These are phyloP conservation scores for Rhodofomes roseus DNA, from an alignment of 1,284 basidiomycete species.

Conservation along the genomic window DNA sequence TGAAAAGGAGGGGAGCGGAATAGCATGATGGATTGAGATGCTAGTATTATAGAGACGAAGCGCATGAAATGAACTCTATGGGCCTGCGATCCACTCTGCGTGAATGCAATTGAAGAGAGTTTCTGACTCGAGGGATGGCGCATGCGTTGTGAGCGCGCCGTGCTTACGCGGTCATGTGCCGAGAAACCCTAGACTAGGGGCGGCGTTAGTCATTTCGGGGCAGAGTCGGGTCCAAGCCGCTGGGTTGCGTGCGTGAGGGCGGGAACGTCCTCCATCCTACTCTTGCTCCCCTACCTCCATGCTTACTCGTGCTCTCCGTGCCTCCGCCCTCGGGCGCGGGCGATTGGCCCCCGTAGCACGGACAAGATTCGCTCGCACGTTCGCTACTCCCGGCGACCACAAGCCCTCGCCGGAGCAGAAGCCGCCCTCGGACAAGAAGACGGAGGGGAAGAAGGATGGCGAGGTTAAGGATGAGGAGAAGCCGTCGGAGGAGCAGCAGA, in stretches of 20 bases:
- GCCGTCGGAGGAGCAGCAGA: constrained; percentile 27
- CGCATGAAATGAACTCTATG: neutral
- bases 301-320: constrained; percentile 41
- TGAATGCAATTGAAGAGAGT: neutral
- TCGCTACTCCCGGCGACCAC: constrained; percentile 40
- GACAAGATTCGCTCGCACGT: constrained; percentile 32
- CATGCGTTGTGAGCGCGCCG: neutral
- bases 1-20: neutral
- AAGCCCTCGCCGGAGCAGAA: constrained; percentile 26
- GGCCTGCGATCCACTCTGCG: too few relatives aligned
- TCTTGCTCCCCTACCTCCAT: constrained; percentile 25
- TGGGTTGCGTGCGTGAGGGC: constrained; percentile 7
- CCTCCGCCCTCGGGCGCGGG: constrained; percentile 33
- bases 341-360: constrained; percentile 30
- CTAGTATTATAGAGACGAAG: neutral
- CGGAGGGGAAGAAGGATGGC: constrained; percentile 24
- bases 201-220: constrained; percentile 19
- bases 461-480: constrained; percentile 38
- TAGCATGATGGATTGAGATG: neutral
- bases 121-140: neutral
- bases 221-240: neutral
- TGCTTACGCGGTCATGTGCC: constrained; percentile 8
- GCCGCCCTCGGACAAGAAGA: constrained; percentile 26
- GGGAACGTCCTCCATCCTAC: constrained; percentile 3
- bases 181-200: constrained; percentile 18